Evolutionary conservation across 805 yeast species (phyloP), one percentile per base, ranked within the genome.

Genomic region (Saccharomycopsis sp.): DNA sequence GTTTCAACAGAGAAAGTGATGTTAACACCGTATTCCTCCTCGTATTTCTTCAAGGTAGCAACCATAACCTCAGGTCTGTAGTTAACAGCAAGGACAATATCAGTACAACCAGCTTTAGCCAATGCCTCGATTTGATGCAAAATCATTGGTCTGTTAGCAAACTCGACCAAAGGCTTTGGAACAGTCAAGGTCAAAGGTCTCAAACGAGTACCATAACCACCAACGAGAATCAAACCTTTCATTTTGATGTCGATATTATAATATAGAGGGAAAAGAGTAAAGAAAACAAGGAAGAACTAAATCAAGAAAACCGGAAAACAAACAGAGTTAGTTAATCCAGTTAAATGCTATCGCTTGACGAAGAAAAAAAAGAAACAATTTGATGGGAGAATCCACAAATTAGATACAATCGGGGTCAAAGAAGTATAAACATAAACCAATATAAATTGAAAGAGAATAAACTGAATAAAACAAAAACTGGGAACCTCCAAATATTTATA

Each of bases 21-120:
- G 68, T 80, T 78, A 65, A 94, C 96, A 74, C 97, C 97, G 76
- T 89, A 94, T 75, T 86, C 90, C 72, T 86, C 79, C 79, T 94
- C 98, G 83, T 93, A 94, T 77, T 92, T 84, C 78, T 94, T 82
- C 71, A 94, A 82, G 62, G 98, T 87, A 67, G 88, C 85, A 65
- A 93, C 98, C 99, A 94, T 94, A 66, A 91, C 96, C 80, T 94
- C 99, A 62, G 99, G 99, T 76, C 97, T 87, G 85, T 94, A 94
- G 85, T 94, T 94, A 68, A 94, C 99, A 63, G 99, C 99, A 68
- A 94, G 79, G 52, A 94, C 99, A 68, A 94, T 92, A 76, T 94
- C 99, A 61, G 97, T 94, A 73, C 94, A 97, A 72, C 99, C 99
- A 67, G 99, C 99, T 63, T 85, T 85, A 63, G 98, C 97, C 64